Evolutionary conservation across 1,139 yeast species (phyloP), one percentile per base, ranked within the genome.

Genomic region (Yamadazyma blattariae): DNA sequence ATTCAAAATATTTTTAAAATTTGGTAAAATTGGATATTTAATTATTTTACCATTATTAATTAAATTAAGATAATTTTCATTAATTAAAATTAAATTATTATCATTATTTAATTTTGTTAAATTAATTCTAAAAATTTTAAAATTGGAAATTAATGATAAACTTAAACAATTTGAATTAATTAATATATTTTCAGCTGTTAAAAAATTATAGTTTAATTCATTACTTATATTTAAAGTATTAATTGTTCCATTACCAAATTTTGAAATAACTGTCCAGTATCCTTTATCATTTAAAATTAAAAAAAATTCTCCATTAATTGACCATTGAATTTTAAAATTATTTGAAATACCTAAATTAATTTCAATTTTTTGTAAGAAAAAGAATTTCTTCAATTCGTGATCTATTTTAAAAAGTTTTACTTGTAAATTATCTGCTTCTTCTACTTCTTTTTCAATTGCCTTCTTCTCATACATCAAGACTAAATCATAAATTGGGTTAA

Each of bases 271-370:
- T 11, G 54, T 50, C 74, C 74, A 70, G 25, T 42, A 41, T 1
- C 61, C 61, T 13, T 54, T 43, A 6, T 36, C 25, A 37, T 57
- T 49, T 11, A 57, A 38, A 2, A 57, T 21, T 2, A 50, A 43
- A 37, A 67, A 61, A 38, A 58, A 67, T 15, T 50, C 50, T 3
- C 75, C 75, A 46, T 66, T 56, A 1, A 63, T 55, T 1, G 73
- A 57, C 74, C 74, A 69, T 21, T 22, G 28, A 19, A 43, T 26
- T 3, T 35, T 35, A 5, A 44, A 38, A 9, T 35, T 28, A 7
- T 32, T 30, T 8, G 20, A 17, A 4, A 20, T 19, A n/a, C 43
- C 40, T 19, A 39, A 29, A 21, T 31, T 14, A 19, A 27, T 24
- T 1, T 32, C 24, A 17, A 40, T 33, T 4, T 21, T 27, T 14